These are phyloP conservation scores for Dothiorella sarmentorum DNA, from an alignment of 2,329 filamentous ascomycete genomes.

Conservation along the genomic window DNA sequence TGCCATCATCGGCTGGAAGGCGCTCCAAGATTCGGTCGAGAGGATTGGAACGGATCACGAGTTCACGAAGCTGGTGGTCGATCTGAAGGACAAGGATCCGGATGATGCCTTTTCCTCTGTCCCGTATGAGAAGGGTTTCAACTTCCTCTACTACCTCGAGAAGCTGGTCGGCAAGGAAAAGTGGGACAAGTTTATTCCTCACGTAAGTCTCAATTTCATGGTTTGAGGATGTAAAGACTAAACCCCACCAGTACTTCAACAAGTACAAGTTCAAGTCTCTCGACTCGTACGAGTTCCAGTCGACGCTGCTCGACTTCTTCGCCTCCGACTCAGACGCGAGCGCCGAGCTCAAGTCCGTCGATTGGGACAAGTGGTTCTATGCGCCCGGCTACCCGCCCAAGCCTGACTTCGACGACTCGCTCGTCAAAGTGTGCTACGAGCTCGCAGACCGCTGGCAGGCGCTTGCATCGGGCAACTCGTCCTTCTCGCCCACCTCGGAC, in stretches of 20 bases:
- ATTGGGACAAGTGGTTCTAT: conserved; percentile 91
- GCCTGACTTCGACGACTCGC: conserved; percentile 82
- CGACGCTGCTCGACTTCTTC: conserved; percentile 84
- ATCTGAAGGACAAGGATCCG: conserved; percentile 85
- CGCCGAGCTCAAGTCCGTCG: conserved; percentile 66
- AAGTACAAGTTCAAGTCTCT: conserved; percentile 82
- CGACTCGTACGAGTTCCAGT: conserved; percentile 91
- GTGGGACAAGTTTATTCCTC: conserved; percentile 92
- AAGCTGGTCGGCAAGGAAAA: conserved; percentile 77
- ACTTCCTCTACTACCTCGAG: conserved; percentile 88
- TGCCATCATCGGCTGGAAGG: conserved; percentile 93
- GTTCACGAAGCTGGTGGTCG: conserved; percentile 86
- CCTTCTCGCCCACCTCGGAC: conserved; percentile 58
- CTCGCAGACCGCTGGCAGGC: conserved; percentile 78
- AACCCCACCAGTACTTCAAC: no score
- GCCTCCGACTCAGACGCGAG: conserved; percentile 58
- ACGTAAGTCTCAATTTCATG: no score
- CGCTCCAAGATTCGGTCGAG: conserved; percentile 74
- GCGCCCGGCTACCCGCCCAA: conserved; percentile 84
- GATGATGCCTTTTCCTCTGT: conserved; percentile 92
- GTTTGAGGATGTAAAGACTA: no score
- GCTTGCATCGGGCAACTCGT: conserved; percentile 29
- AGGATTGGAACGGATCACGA: conserved; percentile 79
- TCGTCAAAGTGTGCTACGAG: conserved; percentile 80
- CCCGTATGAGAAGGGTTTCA: conserved; percentile 95